phyloP scores from a whole-genome alignment of 2,329 filamentous ascomycete species.

The Chaetomium sp. region DNA sequence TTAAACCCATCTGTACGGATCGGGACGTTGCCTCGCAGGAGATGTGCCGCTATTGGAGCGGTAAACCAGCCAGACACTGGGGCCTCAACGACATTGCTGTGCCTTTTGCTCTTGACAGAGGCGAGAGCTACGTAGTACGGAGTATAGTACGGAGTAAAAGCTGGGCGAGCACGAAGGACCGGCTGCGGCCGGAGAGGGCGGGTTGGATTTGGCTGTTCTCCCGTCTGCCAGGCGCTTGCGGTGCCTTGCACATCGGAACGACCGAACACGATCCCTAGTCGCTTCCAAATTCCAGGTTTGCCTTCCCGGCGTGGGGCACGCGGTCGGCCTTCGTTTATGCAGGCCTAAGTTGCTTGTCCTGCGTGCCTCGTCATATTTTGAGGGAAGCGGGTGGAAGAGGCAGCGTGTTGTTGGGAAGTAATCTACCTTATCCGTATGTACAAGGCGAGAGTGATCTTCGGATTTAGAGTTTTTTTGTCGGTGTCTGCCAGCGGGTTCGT shows the following conservation, averaged over 20 bases:
- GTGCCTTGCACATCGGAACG: background rate
- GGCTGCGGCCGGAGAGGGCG: too few relatives aligned
- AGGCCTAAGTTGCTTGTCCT: background rate
- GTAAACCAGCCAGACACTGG: constrained; percentile 11
- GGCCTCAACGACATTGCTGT: background rate
- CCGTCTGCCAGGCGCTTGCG: too few relatives aligned
- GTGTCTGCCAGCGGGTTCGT: too few relatives aligned
- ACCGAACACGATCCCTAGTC: background rate
- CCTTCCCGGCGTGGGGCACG: background rate
- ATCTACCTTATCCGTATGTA: too few relatives aligned
- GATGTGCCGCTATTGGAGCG: constrained; percentile 13
- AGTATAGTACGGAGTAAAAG: background rate
- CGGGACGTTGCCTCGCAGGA: background rate
- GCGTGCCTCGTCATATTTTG: too few relatives aligned
- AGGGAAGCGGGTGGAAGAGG: too few relatives aligned
- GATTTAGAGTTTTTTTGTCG: too few relatives aligned
- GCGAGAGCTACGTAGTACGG: background rate
- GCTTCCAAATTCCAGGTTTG: background rate
- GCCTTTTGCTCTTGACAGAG: background rate
- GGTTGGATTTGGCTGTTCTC: too few relatives aligned
- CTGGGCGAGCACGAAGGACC: background rate
- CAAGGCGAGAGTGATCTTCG: too few relatives aligned
- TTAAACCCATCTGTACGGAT: constrained; percentile 2
- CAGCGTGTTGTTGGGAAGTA: too few relatives aligned
- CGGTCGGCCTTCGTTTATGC: background rate